Conservation (phyloP, 352 stramenopile genomes). For the Phytophthora citricola region DNA sequence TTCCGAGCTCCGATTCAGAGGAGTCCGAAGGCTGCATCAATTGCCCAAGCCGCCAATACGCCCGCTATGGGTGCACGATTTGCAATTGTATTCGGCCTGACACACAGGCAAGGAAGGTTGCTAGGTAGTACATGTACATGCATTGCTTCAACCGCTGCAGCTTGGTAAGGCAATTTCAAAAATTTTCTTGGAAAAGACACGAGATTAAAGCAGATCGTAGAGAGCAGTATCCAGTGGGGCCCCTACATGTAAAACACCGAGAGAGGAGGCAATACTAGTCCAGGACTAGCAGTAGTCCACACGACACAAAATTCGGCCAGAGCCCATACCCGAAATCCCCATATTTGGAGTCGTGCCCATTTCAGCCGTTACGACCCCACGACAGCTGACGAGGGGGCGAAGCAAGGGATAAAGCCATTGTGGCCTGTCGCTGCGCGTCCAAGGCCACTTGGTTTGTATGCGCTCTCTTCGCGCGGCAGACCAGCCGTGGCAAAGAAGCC, state of each 20-base stretch:
- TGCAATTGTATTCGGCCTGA: too few relatives aligned
- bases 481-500: conserved; percentile 30
- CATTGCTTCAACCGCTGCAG: background rate
- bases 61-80: too few relatives aligned
- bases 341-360: conserved; percentile 20
- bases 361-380: conserved; percentile 27
- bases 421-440: conserved; percentile 16
- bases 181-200: too few relatives aligned
- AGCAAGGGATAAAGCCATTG: conserved; percentile 11
- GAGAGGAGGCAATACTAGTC: too few relatives aligned
- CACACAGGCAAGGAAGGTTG: background rate
- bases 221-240: too few relatives aligned
- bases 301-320: too few relatives aligned
- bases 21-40: too few relatives aligned
- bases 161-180: too few relatives aligned
- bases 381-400: conserved; percentile 35
- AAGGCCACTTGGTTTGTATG: conserved; percentile 36
- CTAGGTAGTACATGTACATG: background rate
- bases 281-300: too few relatives aligned
- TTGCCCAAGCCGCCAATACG: too few relatives aligned
- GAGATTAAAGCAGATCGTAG: too few relatives aligned
- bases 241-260: too few relatives aligned
- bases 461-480: conserved; percentile 21
- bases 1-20: background rate
- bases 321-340: background rate